These are phyloP conservation scores for Pythium phragmiticola DNA, from an alignment of 352 stramenopile genomes.

Conservation along the genomic window DNA sequence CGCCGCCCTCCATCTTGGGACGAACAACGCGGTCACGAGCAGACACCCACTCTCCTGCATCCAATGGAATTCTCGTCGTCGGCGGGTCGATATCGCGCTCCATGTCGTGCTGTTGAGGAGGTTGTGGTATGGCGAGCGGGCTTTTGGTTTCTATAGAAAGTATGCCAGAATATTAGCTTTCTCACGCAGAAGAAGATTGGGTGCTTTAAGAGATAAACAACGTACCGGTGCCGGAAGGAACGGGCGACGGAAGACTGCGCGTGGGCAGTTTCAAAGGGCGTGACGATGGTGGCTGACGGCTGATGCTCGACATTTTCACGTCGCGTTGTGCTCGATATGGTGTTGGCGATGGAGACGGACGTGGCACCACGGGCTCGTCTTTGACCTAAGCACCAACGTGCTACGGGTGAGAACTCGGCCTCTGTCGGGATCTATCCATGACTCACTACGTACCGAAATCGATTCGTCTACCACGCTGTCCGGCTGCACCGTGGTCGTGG, in stretches of 20 bases:
- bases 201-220: background rate
- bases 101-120: background rate
- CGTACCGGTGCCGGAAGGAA: background rate
- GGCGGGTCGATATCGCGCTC: background rate
- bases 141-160: background rate
- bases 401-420: too few species aligned
- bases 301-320: conserved; percentile 1
- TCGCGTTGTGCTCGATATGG: background rate
- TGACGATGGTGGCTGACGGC: background rate
- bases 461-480: conserved; percentile 20
- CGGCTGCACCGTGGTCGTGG: background rate
- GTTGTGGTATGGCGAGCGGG: background rate
- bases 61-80: background rate
- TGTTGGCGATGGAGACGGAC: background rate
- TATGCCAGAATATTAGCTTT: background rate
- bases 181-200: background rate
- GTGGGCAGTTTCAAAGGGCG: conserved; percentile 4
- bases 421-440: background rate
- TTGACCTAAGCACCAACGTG: conserved; percentile 12
- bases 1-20: background rate
- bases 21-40: conserved; percentile 13
- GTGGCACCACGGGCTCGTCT: conserved; percentile 13
- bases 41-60: conserved; percentile 14
- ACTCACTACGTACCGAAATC: conserved; percentile 1
- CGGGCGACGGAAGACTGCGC: background rate